Conservation (phyloP, 2,329 filamentous ascomycete genomes). For the Curvularia hawaiiensis region DNA sequence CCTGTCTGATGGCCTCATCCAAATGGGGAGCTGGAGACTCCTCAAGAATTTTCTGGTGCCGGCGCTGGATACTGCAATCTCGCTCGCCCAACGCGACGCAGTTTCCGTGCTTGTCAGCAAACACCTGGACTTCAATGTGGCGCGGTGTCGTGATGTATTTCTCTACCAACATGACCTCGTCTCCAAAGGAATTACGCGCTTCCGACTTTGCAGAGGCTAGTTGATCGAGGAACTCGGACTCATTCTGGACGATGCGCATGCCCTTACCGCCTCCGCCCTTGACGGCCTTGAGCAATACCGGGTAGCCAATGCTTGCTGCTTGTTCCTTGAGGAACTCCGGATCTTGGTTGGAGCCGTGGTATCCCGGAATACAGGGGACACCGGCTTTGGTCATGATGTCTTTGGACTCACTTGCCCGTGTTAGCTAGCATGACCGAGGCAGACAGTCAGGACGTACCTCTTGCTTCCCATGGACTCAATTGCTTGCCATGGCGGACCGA, state of each 20-base stretch:
- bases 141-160: constrained; percentile 71
- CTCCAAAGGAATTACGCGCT: constrained; percentile 67
- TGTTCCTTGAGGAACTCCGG: constrained; percentile 65
- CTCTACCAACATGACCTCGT: constrained; percentile 70
- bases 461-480: constrained; percentile 90
- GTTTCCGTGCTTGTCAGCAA: constrained; percentile 69
- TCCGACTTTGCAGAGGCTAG: constrained; percentile 68
- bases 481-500: constrained; percentile 82
- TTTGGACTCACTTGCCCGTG: constrained; percentile 69
- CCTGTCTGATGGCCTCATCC: constrained; percentile 63
- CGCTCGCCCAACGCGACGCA: constrained; percentile 68
- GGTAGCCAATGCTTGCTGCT: constrained; percentile 73
- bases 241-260: constrained; percentile 66
- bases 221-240: constrained; percentile 64
- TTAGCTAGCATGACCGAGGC: constrained; percentile 10
- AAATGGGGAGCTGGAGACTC: constrained; percentile 69
- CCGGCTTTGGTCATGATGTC: constrained; percentile 96
- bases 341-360: constrained; percentile 86
- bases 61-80: constrained; percentile 69
- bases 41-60: constrained; percentile 70
- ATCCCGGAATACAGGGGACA: constrained; percentile 94
- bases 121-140: constrained; percentile 71
- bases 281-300: constrained; percentile 69
- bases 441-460: constrained; percentile 55
- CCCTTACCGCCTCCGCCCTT: constrained; percentile 72